phyloP scores from a whole-genome alignment of 108 stramenopile species.

The Mayamaea pseudoterrestris region DNA sequence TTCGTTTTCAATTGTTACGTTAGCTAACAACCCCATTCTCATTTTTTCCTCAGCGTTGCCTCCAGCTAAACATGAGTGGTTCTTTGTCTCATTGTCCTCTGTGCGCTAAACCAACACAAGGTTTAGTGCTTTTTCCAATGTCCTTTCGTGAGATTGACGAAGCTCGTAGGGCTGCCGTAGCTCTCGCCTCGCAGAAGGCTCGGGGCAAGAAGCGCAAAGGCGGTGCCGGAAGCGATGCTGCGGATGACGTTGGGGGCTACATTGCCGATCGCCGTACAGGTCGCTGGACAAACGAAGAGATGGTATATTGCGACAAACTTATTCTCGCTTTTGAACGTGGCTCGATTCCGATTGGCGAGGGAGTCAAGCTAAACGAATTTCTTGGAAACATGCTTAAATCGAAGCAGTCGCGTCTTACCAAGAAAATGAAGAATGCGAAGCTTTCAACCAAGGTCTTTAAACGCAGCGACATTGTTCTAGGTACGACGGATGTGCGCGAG shows the following conservation, averaged over 20 bases:
- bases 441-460: conserved; percentile 52
- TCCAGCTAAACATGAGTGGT: conserved; percentile 9
- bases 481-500: conserved; percentile 27
- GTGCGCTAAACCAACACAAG: conserved; percentile 18
- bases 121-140: conserved; percentile 67
- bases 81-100: conserved; percentile 16
- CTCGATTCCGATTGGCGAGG: conserved; percentile 49
- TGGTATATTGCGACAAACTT: conserved; percentile 59
- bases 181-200: neutral
- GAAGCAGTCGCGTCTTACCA: conserved; percentile 81
- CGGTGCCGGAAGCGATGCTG: neutral
- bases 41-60: conserved; percentile 23
- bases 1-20: too few species aligned
- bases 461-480: conserved; percentile 22
- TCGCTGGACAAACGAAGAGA: conserved; percentile 78
- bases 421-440: conserved; percentile 88
- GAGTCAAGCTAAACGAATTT: conserved; percentile 81
- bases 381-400: conserved; percentile 70
- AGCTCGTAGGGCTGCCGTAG: conserved; percentile 20
- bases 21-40: neutral
- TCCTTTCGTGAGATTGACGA: conserved; percentile 75
- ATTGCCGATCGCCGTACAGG: conserved; percentile 43
- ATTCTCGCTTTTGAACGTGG: conserved; percentile 55
- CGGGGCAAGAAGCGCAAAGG: conserved; percentile 16
- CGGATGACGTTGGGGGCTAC: conserved; percentile 14